Evolutionary conservation across 2,329 filamentous ascomycete species (phyloP).

Genomic region (Cladosporium sp.): DNA sequence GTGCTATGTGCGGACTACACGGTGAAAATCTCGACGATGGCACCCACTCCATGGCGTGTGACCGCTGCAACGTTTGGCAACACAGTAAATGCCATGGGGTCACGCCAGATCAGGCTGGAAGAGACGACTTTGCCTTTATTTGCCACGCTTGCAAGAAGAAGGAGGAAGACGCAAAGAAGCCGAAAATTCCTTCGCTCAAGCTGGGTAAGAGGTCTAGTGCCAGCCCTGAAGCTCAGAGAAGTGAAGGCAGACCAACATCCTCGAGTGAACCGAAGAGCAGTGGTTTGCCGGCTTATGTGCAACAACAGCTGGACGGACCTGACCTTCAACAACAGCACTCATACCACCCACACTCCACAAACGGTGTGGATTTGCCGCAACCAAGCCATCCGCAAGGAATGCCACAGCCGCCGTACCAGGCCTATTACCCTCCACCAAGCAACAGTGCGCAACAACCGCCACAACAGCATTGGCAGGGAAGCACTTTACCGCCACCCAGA

Average conservation of each 20-base stretch:
- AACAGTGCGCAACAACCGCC: slow-evolving; percentile 18
- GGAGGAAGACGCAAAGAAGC: slow-evolving; percentile 56
- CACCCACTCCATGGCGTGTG: slow-evolving; percentile 87
- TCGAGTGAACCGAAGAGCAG: slow-evolving; percentile 12
- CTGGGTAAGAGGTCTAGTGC: slow-evolving; percentile 37
- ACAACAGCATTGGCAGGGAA: slow-evolving; percentile 28
- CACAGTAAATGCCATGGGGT: slow-evolving; percentile 90
- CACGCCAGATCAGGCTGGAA: slow-evolving; percentile 70
- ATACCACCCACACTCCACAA: not conserved
- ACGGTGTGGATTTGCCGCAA: not conserved
- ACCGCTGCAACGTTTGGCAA: slow-evolving; percentile 93
- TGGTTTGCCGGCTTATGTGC: slow-evolving; percentile 22
- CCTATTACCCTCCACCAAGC: slow-evolving; percentile 6
- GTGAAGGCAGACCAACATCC: slow-evolving; percentile 1
- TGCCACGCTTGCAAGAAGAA: slow-evolving; percentile 72
- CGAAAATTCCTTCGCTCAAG: slow-evolving; percentile 59
- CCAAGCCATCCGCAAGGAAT: not conserved
- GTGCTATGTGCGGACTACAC: slow-evolving; percentile 77
- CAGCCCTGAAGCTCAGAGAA: slow-evolving; percentile 22
- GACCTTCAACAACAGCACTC: slow-evolving; percentile 4
- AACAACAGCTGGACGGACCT: slow-evolving; percentile 23
- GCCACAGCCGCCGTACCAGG: not conserved
- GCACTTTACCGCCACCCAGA: slow-evolving; percentile 20
- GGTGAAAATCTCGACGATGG: slow-evolving; percentile 89
- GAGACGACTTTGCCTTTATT: slow-evolving; percentile 80